phyloP scores from a whole-genome alignment of 2,329 filamentous ascomycete species.

The Diaporthe sp. region DNA sequence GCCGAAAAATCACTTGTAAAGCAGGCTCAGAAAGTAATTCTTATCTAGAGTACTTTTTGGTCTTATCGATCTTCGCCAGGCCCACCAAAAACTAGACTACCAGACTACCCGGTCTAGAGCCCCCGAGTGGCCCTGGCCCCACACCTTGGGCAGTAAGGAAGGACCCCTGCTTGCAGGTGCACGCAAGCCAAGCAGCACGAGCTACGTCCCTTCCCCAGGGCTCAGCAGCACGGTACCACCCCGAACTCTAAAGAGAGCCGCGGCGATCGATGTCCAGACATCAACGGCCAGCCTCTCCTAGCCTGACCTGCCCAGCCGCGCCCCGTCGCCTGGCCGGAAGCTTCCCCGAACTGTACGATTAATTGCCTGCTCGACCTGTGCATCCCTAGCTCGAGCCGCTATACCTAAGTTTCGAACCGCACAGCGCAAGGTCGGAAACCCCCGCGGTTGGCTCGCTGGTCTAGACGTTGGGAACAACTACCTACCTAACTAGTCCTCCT shows the following conservation, averaged over 20 bases:
- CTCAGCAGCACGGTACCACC: conserved; percentile 3
- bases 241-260: background rate
- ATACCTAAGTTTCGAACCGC: conserved; percentile 6
- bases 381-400: conserved; percentile 13
- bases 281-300: background rate
- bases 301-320: background rate
- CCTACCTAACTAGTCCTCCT: background rate
- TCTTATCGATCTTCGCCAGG: conserved; percentile 5
- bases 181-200: conserved; percentile 15
- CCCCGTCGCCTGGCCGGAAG: conserved; percentile 11
- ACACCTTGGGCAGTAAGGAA: background rate
- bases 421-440: conserved; percentile 6
- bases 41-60: conserved; percentile 8
- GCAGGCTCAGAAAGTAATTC: conserved; percentile 19
- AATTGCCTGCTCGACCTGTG: background rate
- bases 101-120: background rate
- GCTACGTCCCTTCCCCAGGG: conserved; percentile 20
- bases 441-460: conserved; percentile 25
- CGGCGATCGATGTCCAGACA: conserved; percentile 21
- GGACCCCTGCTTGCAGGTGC: conserved; percentile 17
- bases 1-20: background rate
- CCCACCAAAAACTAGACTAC: conserved; percentile 9
- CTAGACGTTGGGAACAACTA: conserved; percentile 17
- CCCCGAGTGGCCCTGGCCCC: conserved; percentile 2
- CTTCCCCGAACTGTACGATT: conserved; percentile 16